Conservation (phyloP, 495 filamentous ascomycete species). For the Collariella sp. region DNA sequence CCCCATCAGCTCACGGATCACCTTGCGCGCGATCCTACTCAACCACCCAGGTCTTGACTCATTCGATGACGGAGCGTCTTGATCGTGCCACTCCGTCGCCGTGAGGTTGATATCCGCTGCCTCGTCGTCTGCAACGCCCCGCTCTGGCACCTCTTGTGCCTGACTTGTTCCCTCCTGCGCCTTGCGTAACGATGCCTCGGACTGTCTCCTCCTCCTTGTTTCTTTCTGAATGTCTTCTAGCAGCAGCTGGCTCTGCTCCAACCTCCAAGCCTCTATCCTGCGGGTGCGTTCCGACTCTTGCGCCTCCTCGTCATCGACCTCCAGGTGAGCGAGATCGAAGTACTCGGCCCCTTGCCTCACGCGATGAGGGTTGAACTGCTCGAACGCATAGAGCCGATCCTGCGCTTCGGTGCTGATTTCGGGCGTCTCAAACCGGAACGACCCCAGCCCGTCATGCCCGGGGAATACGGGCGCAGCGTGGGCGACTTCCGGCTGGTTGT, state of each 20-base stretch:
- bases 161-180: constrained; percentile 1
- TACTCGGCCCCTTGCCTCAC: constrained; percentile 59
- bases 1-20: constrained; percentile 83
- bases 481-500: constrained; percentile 24
- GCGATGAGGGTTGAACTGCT: constrained; percentile 66
- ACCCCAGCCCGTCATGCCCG: constrained; percentile 83
- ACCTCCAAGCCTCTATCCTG: constrained; percentile 82
- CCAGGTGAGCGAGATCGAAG: constrained; percentile 42
- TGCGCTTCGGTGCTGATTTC: constrained; percentile 47
- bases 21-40: constrained; percentile 72
- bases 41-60: constrained; percentile 58
- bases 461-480: constrained; percentile 59
- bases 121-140: constrained; percentile 21
- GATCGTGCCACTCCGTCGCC: constrained; percentile 35
- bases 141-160: constrained; percentile 15
- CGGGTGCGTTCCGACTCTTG: constrained; percentile 61
- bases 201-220: constrained; percentile 54
- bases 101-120: constrained; percentile 28
- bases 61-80: constrained; percentile 26
- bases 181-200: constrained; percentile 22
- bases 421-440: constrained; percentile 50
- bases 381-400: constrained; percentile 77
- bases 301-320: constrained; percentile 50
- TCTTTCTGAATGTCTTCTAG: constrained; percentile 83
- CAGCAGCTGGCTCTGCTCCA: constrained; percentile 79